Conservation (phyloP, 1,284 basidiomycete species). For the Fomes fomentarius region DNA sequence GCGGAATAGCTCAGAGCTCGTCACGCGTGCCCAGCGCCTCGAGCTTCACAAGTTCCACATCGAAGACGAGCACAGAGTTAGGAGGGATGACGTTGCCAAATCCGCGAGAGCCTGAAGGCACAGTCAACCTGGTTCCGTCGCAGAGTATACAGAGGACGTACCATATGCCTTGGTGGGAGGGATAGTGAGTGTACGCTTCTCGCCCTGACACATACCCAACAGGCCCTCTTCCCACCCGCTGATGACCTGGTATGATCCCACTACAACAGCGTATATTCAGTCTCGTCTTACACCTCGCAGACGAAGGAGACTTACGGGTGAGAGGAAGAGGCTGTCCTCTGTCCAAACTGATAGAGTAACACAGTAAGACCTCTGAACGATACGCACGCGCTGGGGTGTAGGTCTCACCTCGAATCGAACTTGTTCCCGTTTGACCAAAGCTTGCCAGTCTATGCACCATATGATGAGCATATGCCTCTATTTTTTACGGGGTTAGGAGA, state of each 20-base stretch:
- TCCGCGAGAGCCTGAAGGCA: constrained; percentile 67
- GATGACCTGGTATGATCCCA: constrained; percentile 83
- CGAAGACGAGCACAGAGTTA: constrained; percentile 86
- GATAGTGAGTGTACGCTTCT: constrained; percentile 92
- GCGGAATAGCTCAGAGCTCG: constrained; percentile 37
- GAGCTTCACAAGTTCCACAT: constrained; percentile 77
- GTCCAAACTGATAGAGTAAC: constrained; percentile 50
- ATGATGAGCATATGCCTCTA: background rate
- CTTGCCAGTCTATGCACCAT: constrained; percentile 64
- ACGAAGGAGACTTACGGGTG: constrained; percentile 51
- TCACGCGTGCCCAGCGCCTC: constrained; percentile 38
- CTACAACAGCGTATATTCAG: no score
- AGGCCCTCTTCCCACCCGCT: constrained; percentile 83
- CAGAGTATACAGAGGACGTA: constrained; percentile 40
- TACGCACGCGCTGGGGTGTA: background rate
- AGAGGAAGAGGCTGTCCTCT: constrained; percentile 69
- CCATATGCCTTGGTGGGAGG: constrained; percentile 82
- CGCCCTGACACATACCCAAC: constrained; percentile 84
- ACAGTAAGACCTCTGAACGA: no score
- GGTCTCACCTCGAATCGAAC: constrained; percentile 79
- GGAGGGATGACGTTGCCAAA: constrained; percentile 82
- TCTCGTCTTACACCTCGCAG: no score
- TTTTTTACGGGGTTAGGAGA: background rate
- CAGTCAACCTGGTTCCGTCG: background rate
- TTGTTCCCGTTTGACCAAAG: constrained; percentile 73